A percentile compares a stretch with the other conserved stretches of the same genome.
Evolutionary conservation across 2,329 filamentous ascomycete species (phyloP).

Genomic region (Stemphylium vesicarium): DNA sequence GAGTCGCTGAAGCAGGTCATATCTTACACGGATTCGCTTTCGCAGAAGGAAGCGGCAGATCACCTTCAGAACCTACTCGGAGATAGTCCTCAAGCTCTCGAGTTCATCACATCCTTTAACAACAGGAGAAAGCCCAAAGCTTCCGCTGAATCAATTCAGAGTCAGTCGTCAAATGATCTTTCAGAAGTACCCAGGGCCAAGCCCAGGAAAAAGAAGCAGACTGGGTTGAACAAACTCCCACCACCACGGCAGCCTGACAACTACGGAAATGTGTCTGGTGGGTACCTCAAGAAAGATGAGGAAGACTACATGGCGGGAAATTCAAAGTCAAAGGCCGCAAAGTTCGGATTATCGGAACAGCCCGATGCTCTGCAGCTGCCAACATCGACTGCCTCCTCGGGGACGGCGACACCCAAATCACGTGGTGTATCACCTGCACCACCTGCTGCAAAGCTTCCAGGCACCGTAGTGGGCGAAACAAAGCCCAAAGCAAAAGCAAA

Average conservation of each 20-base stretch:
- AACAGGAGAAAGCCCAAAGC: conserved; percentile 59
- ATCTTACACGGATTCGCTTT: conserved; percentile 77
- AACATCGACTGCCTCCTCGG: conserved; percentile 31
- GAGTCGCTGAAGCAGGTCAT: conserved; percentile 84
- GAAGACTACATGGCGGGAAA: conserved; percentile 72
- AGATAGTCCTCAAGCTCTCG: conserved; percentile 76
- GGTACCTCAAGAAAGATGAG: conserved; percentile 77
- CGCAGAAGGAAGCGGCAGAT: conserved; percentile 77
- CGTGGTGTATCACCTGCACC: conserved; percentile 52
- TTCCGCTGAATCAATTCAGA: conserved; percentile 22
- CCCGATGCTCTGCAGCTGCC: conserved; percentile 54
- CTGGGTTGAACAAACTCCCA: conserved; percentile 46
- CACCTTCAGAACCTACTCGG: conserved; percentile 90
- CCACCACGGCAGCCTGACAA: conserved; percentile 60
- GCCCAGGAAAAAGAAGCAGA: conserved; percentile 52
- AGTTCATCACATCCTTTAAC: conserved; percentile 79
- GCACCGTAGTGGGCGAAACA: conserved; percentile 81
- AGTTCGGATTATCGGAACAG: conserved; percentile 58
- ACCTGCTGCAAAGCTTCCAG: conserved; percentile 63
- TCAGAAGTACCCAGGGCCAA: conserved; percentile 45
- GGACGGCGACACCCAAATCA: conserved; percentile 44
- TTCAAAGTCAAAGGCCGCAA: conserved; percentile 48
- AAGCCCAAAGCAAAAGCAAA: conserved; percentile 65
- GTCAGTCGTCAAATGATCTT: conserved; percentile 24
- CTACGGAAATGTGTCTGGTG: conserved; percentile 68